phyloP scores from a whole-genome alignment of 768 basidiomycete species.

The Termitomyces sp. region DNA sequence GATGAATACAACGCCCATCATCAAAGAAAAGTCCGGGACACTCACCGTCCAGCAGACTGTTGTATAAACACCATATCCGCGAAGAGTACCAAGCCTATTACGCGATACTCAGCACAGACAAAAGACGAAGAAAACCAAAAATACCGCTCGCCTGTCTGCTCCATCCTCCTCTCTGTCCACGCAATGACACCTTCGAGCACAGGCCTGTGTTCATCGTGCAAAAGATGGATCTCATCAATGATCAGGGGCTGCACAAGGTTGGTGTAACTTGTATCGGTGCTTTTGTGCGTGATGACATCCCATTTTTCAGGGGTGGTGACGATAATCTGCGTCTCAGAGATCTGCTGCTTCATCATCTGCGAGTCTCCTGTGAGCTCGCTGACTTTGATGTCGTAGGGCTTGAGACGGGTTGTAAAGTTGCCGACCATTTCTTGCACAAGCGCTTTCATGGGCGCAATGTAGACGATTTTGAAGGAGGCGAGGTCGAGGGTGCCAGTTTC shows the following conservation, averaged over 20 bases:
- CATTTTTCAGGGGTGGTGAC: constrained; percentile 99
- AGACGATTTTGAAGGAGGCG: constrained; percentile 92
- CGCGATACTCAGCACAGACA: background rate
- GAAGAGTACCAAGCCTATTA: constrained; percentile 70
- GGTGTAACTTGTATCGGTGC: constrained; percentile 93
- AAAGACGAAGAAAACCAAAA: constrained; percentile 3
- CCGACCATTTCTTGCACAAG: constrained; percentile 99
- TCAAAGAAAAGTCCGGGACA: background rate
- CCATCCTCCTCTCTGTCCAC: constrained; percentile 88
- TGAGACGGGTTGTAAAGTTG: constrained; percentile 80
- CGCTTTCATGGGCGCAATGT: constrained; percentile 99
- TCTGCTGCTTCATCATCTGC: constrained; percentile 97
- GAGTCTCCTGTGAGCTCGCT: constrained; percentile 96
- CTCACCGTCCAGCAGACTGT: constrained; percentile 89
- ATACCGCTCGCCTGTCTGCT: constrained; percentile 81
- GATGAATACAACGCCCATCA: background rate
- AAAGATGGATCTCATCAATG: constrained; percentile 95
- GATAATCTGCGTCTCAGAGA: constrained; percentile 95
- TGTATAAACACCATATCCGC: constrained; percentile 96
- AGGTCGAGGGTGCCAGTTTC: constrained; percentile 76
- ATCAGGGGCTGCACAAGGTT: constrained; percentile 95
- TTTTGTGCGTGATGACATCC: constrained; percentile 99
- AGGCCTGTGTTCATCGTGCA: constrained; percentile 97
- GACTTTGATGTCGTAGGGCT: constrained; percentile 68
- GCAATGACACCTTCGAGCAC: constrained; percentile 91